Base-by-base conservation (phyloP, 176 grass and related monocot species). In the Hordeum marinum region DNA sequence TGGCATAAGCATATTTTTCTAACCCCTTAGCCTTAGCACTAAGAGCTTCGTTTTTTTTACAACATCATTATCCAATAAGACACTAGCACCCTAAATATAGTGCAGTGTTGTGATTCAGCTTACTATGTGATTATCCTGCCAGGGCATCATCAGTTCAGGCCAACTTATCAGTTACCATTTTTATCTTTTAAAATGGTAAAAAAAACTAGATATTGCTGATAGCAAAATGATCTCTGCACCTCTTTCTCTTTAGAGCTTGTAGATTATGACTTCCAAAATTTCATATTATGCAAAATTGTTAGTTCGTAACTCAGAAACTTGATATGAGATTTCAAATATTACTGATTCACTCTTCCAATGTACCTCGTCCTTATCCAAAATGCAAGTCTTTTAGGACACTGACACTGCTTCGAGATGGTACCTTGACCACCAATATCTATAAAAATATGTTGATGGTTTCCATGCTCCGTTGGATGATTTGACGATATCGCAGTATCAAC, bases 81-180 rank as follows among this genome's bases (percentile, higher is more conserved):
- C 11, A 31, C 39, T 65, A 55, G 52, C 57, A 58, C 77, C 74
- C 55, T 66, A 24, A 76, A 72, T 86, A 20, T 45, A 58, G 40
- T 73, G 13, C 18, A 54, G 11, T 54, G 48, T 67, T 27, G 24
- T 60, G 60, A 67, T 31, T 2, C 48, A 67, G 59, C 20, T 77
- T 26, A 58, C 26, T 74, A 36, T 90, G 23, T 68, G 60, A 80
- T 84, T 87, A 52, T 69, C 40, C n/a, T 66, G 66, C 21, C 20
- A 65, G 46, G 66, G 23, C 58, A 79, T 63, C 42, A 52, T 34
- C 65, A 64, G 43, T 42, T 72, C 13, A 35, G 54, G 46, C 37
- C 24, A 60, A 36, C 57, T 83, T 79, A 37, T 14, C 66, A 75
- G 42, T 81, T 70, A 40, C 67, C 20, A 40, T 50, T 31, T 31